Conservation (phyloP, 441 rosid genomes). For the Gossypium trilobum region DNA sequence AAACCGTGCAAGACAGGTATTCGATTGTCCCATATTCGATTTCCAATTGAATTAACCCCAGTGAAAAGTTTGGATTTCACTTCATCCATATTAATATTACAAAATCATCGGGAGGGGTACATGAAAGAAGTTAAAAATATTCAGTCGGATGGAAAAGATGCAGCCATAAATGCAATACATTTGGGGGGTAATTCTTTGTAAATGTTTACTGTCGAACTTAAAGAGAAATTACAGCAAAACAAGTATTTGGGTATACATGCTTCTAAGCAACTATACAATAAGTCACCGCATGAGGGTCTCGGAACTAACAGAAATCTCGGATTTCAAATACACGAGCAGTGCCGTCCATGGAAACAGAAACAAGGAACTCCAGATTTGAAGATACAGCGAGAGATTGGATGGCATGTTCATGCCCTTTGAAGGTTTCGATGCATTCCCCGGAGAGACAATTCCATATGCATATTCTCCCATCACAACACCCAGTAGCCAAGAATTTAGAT, state of each 20-base stretch:
- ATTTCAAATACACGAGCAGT: slow-evolving; percentile 69
- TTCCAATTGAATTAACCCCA: no score
- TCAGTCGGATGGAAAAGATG: neutral
- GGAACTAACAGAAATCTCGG: slow-evolving; percentile 31
- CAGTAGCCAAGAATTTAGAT: slow-evolving; percentile 57
- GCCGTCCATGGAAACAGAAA: slow-evolving; percentile 56
- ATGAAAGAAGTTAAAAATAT: neutral
- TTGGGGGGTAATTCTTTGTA: neutral
- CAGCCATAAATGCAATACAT: neutral
- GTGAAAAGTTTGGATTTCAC: no score
- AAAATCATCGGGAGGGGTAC: no score
- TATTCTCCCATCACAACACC: slow-evolving; percentile 62
- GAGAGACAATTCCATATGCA: slow-evolving; percentile 69
- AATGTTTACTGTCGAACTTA: neutral
- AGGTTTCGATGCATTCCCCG: slow-evolving; percentile 52
- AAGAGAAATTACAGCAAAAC: neutral
- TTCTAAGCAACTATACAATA: neutral
- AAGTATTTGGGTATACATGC: neutral
- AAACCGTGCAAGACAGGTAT: no score
- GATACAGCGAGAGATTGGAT: slow-evolving; percentile 50
- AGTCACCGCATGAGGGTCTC: neutral
- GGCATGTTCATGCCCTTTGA: slow-evolving; percentile 50
- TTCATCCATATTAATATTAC: no score
- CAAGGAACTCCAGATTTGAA: slow-evolving; percentile 40
- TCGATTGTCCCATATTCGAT: no score